Conservation (phyloP, 805 yeast species). For the Blastobotrys peoriensis region DNA sequence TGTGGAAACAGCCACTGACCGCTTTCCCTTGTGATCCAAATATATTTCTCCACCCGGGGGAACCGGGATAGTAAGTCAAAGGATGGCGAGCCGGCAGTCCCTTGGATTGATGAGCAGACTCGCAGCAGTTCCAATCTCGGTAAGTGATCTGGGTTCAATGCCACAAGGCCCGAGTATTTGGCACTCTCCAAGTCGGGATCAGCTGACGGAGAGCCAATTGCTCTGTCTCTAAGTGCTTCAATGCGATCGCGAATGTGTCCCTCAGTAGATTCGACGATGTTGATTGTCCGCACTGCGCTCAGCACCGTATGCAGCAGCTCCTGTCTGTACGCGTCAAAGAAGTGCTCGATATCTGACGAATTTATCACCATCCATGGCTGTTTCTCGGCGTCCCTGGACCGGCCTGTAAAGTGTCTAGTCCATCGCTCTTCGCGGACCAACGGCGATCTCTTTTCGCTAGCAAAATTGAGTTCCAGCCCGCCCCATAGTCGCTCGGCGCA, state of each 20-base stretch:
- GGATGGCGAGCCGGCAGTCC: neutral
- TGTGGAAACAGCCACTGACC: constrained; percentile 1
- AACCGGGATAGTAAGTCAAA: constrained; percentile 1
- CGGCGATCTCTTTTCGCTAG: neutral
- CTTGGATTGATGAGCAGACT: constrained; percentile 2
- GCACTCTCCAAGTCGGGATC: no score
- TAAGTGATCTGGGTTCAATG: constrained; percentile 5
- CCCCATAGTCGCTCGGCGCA: constrained; percentile 5
- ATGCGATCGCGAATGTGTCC: neutral
- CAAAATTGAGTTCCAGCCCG: constrained; percentile 7
- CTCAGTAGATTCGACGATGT: constrained; percentile 4
- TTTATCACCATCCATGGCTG: constrained; percentile 8
- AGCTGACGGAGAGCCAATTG: neutral
- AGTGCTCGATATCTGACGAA: neutral
- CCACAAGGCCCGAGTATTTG: neutral
- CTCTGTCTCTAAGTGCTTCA: neutral
- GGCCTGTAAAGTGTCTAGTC: constrained; percentile 1
- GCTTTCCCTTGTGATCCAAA: constrained; percentile 3
- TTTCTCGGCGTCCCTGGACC: neutral
- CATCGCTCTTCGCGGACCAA: constrained; percentile 5
- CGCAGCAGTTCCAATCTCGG: constrained; percentile 5
- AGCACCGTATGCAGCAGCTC: constrained; percentile 3
- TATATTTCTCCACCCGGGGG: constrained; percentile 6
- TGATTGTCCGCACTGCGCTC: constrained; percentile 4
- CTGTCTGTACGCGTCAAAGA: constrained; percentile 5